These are phyloP conservation scores for Yarrowia sp. DNA, from an alignment of 805 yeast species.

Conservation along the genomic window DNA sequence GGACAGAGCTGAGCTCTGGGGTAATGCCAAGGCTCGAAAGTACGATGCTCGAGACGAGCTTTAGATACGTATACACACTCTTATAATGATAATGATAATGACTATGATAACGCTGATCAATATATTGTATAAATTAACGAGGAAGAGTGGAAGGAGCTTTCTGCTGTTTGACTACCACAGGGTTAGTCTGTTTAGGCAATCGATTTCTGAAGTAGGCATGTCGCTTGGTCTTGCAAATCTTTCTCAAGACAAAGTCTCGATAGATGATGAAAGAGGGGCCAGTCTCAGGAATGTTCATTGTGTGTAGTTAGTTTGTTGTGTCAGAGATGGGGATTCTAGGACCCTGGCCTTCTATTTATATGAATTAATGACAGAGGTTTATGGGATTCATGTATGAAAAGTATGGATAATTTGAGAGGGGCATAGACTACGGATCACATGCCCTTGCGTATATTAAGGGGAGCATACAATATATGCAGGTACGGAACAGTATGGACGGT, in stretches of 20 bases:
- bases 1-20: slow-evolving; percentile 17
- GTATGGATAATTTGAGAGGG: too few relatives aligned
- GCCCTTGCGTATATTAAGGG: too few relatives aligned
- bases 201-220: neutral
- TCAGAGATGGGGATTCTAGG: neutral
- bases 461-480: too few relatives aligned
- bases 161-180: neutral
- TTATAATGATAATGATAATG: neutral
- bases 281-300: neutral
- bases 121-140: neutral
- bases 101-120: neutral
- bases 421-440: too few relatives aligned
- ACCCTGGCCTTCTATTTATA: neutral
- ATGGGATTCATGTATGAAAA: too few relatives aligned
- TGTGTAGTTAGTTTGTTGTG: neutral
- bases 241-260: neutral
- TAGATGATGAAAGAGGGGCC: neutral
- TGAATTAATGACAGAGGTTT: too few relatives aligned
- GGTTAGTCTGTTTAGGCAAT: neutral
- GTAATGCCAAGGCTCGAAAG: slow-evolving; percentile 18
- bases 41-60: slow-evolving; percentile 22
- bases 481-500: neutral
- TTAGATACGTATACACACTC: neutral
- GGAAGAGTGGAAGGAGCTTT: neutral
- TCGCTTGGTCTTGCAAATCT: neutral